Conservation (phyloP, 495 filamentous ascomycete genomes). For the Tetracladium marchalianum region DNA sequence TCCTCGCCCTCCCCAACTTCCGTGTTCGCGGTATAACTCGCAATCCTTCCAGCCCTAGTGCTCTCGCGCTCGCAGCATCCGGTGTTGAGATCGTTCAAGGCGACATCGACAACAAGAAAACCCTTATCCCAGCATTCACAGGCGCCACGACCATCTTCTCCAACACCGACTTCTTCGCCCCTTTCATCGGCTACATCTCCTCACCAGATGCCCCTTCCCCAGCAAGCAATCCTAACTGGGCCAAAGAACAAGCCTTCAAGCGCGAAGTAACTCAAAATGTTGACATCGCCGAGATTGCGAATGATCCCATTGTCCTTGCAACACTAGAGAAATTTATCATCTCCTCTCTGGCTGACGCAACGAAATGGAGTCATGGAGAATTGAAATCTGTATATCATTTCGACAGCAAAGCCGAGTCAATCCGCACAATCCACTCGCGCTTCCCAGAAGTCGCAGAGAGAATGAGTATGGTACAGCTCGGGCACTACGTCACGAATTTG, state of each 20-base stretch:
- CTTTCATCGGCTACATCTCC: conserved; percentile 20
- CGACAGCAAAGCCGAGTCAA: conserved; percentile 21
- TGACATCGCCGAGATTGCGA: conserved; percentile 39
- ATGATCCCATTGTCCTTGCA: conserved; percentile 22
- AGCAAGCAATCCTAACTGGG: conserved; percentile 7
- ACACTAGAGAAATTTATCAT: conserved; percentile 23
- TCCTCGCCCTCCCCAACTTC: conserved; percentile 27
- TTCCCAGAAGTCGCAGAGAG: not conserved
- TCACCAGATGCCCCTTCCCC: conserved; percentile 22
- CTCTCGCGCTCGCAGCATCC: conserved; percentile 24
- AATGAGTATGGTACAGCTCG: not conserved
- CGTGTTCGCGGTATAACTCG: conserved; percentile 33
- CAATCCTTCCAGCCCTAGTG: conserved; percentile 25
- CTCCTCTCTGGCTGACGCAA: conserved; percentile 24
- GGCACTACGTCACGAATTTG: conserved; percentile 2
- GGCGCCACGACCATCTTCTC: conserved; percentile 40
- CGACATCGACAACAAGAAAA: conserved; percentile 32
- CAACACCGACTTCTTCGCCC: conserved; percentile 41
- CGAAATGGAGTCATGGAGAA: conserved; percentile 20
- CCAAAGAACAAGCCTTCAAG: conserved; percentile 3
- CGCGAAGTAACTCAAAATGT: conserved; percentile 6
- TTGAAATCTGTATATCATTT: conserved; percentile 28
- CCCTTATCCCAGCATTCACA: conserved; percentile 34
- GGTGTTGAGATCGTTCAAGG: conserved; percentile 40
- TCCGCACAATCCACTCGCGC: not conserved